Evolutionary conservation across 305 asterid genomes (phyloP), one percentile per base, ranked within the genome.

Genomic region (Euphrasia arctica): DNA sequence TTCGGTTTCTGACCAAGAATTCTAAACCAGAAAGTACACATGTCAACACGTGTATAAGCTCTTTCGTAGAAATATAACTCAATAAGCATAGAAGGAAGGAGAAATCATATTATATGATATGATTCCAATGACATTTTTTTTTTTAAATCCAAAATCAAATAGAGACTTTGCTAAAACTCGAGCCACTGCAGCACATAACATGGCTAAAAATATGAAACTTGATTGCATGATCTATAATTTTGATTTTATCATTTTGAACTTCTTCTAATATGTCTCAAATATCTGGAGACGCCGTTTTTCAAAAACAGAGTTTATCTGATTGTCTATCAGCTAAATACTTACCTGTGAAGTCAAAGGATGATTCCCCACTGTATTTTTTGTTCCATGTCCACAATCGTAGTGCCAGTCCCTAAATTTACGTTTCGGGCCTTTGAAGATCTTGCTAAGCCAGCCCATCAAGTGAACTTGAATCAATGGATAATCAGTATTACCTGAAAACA

Each of bases 361-460:
- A 71, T 82, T 81, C 50, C 68, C 90, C 56, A 70, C 80, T 60
- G 79, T 68, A 75, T 82, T 81, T 56, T 18, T 18, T 18, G 84
- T 72, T 72, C 72, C 91, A 74, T 77, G 76, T 66, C 83, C 83
- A 84, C 82, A 74, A 65, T 83, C 83, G 69, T 71, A 73, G 58
- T 28, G 85, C 56, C 94, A 87, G 69, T 88, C 90, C n/a, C 91
- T 76, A 69, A 85, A 74, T 62, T 83, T 83, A 59, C 82, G 90
- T 62, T 75, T 75, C 36, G 91, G 86, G 58, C 86, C 91, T 78
- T 83, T 86, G 72, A 91, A 86, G 65, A 91, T 84, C 79, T 88
- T 88, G 80, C 84, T 88, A 68, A 91, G 82, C 98, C 98, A 91
- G 64, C 98, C 92, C 98, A 91, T 91, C 72, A 75, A 27, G 52